Conservation (phyloP, 441 rosid genomes). For the Sinapis alba region DNA sequence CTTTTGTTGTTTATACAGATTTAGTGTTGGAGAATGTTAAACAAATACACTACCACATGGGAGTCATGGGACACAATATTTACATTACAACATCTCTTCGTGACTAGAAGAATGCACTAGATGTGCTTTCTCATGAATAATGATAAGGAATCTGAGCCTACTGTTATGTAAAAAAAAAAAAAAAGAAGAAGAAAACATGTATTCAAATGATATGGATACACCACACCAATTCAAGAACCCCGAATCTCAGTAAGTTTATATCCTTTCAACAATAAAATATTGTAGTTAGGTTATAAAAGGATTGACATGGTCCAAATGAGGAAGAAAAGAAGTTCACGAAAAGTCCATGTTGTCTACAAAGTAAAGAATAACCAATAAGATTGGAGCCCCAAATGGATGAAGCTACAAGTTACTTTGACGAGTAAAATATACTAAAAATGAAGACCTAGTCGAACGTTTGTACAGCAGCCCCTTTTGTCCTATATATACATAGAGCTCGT, state of each 20-base stretch:
- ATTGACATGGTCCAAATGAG: slow-evolving; percentile 30
- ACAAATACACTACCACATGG: not conserved
- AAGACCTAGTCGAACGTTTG: slow-evolving; percentile 11
- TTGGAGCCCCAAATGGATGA: not conserved
- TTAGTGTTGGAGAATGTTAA: not conserved
- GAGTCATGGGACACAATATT: not conserved
- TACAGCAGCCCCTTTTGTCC: not conserved
- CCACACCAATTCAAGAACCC: not conserved
- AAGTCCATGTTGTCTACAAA: slow-evolving; percentile 4
- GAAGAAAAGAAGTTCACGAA: slow-evolving; percentile 17
- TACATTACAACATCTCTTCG: not conserved
- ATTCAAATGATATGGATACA: not conserved
- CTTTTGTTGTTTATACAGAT: not conserved
- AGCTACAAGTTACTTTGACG: slow-evolving; percentile 7
- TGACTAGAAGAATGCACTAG: not conserved
- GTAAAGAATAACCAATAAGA: slow-evolving; percentile 12
- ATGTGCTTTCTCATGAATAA: not conserved
- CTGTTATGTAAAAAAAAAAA: not conserved
- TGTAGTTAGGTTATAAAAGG: not conserved
- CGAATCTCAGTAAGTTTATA: not conserved
- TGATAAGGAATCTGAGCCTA: not conserved
- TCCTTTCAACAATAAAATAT: not conserved
- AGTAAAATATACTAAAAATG: slow-evolving; percentile 6
- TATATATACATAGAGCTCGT: slow-evolving; percentile 16
- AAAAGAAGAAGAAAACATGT: not conserved